Base-by-base conservation (phyloP, 176 grass and related monocot genomes). In the Zoysia pacifica region DNA sequence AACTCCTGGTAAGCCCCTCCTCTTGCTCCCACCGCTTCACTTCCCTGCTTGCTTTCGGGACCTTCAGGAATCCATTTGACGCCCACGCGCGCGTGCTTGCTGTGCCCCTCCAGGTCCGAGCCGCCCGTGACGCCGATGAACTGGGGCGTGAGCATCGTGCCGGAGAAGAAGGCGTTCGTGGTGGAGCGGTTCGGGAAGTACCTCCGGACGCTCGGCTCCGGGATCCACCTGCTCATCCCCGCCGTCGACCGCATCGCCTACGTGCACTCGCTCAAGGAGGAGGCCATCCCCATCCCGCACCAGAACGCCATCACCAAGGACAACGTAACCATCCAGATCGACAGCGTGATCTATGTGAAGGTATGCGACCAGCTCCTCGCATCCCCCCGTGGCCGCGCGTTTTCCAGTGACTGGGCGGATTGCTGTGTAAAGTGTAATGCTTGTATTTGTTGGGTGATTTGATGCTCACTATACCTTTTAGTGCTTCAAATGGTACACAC, bases 261-360 rank as follows among this genome's bases (percentile, higher is more conserved):
- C 78, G 92, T 95, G 18, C 96, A 98, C 81, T 95, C 96, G 36
- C 90, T 98, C 73, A 98, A 98, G 87, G 96, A 98, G 88, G 96
- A 98, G 88, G 86, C 96, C 12, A 95, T 98, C 54, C 92, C 96
- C 13, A 98, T 98, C 63, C 81, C 96, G 11, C 68, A 98, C 85
- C 96, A 98, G 72, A 87, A 86, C 56, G 96, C 96, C 75, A 98
- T 98, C 67, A 98, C 96, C 43, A 98, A 91, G 55, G 96, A 98
- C 78, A 98, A 98, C 79, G 96, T 98, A 51, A 83, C 81, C 37
- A 98, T 98, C 50, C 91, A 87, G 50, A 98, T 98, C 66, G 92
- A 95, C 62, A 86, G 96, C 38, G 92, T 98, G 2, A 88, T 98
- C 50, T 98, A 98, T 39, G 88, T 98, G 59, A 98, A 95, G 92